Conservation (phyloP, 2,329 filamentous ascomycete genomes). For the Neoarthrinium moseri region DNA sequence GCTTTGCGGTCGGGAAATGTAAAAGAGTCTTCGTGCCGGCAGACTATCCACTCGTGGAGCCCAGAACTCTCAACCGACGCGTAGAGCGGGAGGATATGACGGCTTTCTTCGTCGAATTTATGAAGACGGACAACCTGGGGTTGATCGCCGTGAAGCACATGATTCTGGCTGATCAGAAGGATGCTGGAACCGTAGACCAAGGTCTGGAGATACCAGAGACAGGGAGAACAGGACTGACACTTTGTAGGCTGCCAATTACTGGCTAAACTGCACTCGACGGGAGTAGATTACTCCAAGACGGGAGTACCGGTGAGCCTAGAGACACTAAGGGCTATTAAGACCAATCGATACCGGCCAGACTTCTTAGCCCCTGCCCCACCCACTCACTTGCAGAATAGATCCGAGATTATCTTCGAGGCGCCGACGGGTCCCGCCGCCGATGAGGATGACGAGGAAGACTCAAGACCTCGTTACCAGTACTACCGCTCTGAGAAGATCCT, state of each 20-base stretch:
- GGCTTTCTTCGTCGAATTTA: conserved; percentile 78
- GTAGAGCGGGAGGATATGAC: conserved; percentile 69
- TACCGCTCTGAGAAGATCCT: conserved; percentile 69
- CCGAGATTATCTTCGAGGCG: conserved; percentile 38
- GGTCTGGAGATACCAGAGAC: neutral
- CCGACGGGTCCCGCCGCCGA: conserved; percentile 27
- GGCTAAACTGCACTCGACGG: conserved; percentile 65
- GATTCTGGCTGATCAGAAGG: conserved; percentile 59
- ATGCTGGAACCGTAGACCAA: conserved; percentile 47
- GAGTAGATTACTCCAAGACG: conserved; percentile 76
- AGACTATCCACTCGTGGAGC: conserved; percentile 62
- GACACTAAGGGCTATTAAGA: conserved; percentile 37
- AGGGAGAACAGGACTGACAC: neutral
- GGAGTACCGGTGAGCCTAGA: conserved; percentile 57
- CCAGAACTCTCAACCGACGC: conserved; percentile 57
- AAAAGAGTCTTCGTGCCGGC: conserved; percentile 52
- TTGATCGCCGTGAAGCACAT: conserved; percentile 64
- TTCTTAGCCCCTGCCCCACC: conserved; percentile 50
- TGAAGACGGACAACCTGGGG: conserved; percentile 61
- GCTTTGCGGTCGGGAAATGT: conserved; percentile 39
- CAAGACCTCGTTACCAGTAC: conserved; percentile 47
- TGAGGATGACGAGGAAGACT: conserved; percentile 46
- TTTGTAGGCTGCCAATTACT: conserved; percentile 49
- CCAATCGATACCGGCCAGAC: conserved; percentile 44
- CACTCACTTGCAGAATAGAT: conserved; percentile 42